Base-by-base conservation (phyloP, 2,329 filamentous ascomycete genomes). In the Ceratocystis albifundus region DNA sequence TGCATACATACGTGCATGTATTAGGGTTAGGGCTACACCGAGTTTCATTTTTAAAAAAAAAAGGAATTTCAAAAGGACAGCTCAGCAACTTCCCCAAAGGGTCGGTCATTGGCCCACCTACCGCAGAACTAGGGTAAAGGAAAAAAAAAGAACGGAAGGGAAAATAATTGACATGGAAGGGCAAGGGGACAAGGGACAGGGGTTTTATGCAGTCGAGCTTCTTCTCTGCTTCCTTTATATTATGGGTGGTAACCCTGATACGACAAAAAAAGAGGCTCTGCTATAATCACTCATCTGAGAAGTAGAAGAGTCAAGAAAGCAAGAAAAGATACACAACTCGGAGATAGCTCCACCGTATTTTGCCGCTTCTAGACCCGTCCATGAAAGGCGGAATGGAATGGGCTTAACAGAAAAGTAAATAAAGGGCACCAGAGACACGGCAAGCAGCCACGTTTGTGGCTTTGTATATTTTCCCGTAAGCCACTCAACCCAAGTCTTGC, bases 201-300 rank as follows among this genome's bases (percentile, higher is more conserved):
- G 61, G 41, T 0, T 5, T 5, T 6, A 46, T 30, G 41, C 41
- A 48, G 32, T 44, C 44, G 8, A 41, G 55, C 15, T 30, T 50
- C 62, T 46, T 50, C 41, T 48, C 17, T 50, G 8, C 28, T 59
- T 32, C 62, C 17, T 64, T 36, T 25, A 17, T 17, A 48, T 48
- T 53, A 28, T 8, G 15, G 25, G 55, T 30, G 25, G 30, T 59
- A 59, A 62, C 45, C 45, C 64, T 72, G 72, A 70, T 65, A 61
- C 66, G 50, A 59, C 28, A 57, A 28, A 62, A 62, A 22, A 22
- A 59, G 55, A 59, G 55, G 55, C 55, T 59, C 55, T 59, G 55
- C 15, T 30, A 4, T 55, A 8, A 7, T 12, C 22, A 17, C 22
- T 12, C 53, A 15, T 7, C 12, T 17, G 10, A 30, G 17, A 30